Evolutionary conservation across 805 yeast genomes (phyloP), one percentile per base, ranked within the genome.

Genomic region (Jamesozyma lodderae): DNA sequence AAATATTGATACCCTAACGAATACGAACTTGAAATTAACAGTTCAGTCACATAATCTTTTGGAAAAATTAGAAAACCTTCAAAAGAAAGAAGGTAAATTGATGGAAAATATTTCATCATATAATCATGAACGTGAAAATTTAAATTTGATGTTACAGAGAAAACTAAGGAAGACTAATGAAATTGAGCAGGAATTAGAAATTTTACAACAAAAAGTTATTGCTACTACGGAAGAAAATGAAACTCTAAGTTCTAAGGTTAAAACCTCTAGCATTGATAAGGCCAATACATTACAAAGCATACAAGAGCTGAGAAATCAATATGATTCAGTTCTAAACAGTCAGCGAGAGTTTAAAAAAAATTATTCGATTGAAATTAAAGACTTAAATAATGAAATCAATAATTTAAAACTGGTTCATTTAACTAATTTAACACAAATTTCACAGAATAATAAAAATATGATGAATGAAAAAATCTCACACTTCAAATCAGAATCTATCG

Each of bases 41-140:
- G 59, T 46, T 2, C 69, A 66, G 41, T 58, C 62, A 4, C 67
- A 66, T 28, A 75, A 75, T 35, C 78, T 78, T 40, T 62, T 74
- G 35, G 66, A 75, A 46, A 73, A 72, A 45, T 53, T 64, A 9
- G 79, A 76, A 45, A 55, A 67, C 34, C 68, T 60, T 38, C 51
- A 63, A 56, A 52, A 67, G 55, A 48, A 47, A 48, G 53, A 64
- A 66, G 31, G 63, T 45, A 77, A 76, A 56, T 73, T 77, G 43
- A 64, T 67, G 49, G 69, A 73, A 38, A 60, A 69, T 27, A 52
- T 69, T 37, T 77, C 86, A 24, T 79, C 78, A 45, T 67, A 81
- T 27, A 80, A 79, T 55, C 92, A 84, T 57, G 92, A 86, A 53
- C 79, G 77, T 48, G 87, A 81, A 45, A 69, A 68, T 39, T 34